Conservation (phyloP, 78 protist genomes). For the Blattamonas nauphoetae region DNA sequence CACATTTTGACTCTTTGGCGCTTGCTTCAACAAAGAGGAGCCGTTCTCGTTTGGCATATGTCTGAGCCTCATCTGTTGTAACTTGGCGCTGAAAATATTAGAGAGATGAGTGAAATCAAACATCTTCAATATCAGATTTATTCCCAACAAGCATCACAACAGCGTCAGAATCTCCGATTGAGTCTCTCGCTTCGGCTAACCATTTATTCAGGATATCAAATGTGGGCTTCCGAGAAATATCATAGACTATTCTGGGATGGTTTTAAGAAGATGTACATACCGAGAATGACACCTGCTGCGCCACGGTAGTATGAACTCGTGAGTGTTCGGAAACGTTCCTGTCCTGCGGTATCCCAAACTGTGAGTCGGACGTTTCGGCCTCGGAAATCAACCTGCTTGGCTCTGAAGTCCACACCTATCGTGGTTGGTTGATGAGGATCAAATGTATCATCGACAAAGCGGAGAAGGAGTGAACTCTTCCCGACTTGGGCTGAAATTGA, state of each 20-base stretch:
- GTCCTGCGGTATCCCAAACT: not conserved
- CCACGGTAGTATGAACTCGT: not conserved
- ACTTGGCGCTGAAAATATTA: not conserved
- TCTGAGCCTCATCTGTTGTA: not conserved
- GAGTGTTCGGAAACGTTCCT: not conserved
- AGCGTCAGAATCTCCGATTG: not conserved
- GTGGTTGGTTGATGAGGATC: conserved; percentile 1
- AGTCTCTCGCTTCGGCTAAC: not conserved
- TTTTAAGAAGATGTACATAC: no score
- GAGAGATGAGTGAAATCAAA: not conserved
- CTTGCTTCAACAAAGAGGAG: not conserved
- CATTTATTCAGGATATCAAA: not conserved
- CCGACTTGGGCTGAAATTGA: not conserved
- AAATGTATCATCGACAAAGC: not conserved
- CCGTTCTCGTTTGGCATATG: not conserved
- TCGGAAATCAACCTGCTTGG: not conserved
- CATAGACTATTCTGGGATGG: no score
- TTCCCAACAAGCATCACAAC: not conserved
- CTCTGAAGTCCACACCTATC: not conserved
- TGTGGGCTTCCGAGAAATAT: not conserved
- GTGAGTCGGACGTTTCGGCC: not conserved
- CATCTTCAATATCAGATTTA: not conserved
- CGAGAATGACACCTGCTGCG: not conserved
- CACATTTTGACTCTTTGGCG: not conserved
- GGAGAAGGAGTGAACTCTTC: conserved; percentile 8